A percentile compares a stretch with the other conserved stretches of the same genome.
Evolutionary conservation across 2,329 filamentous ascomycete species (phyloP).

Genomic region (Phaeosphaeria sp.): DNA sequence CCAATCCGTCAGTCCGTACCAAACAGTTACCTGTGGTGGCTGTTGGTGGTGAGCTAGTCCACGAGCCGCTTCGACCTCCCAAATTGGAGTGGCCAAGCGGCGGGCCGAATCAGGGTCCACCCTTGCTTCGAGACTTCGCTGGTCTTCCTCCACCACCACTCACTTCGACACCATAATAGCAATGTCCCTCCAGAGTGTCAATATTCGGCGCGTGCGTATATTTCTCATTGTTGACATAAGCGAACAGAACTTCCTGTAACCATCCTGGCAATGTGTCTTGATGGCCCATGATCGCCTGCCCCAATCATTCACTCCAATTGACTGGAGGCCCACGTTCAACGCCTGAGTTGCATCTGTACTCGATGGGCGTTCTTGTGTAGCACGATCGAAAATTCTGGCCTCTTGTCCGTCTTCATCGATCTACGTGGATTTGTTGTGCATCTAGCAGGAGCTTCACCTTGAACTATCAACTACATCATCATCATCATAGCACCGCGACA

Average conservation of each 20-base stretch:
- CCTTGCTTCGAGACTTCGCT: background rate
- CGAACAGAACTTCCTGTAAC: no score
- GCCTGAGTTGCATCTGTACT: background rate
- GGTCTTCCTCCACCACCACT: background rate
- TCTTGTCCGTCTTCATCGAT: background rate
- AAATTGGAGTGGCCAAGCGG: background rate
- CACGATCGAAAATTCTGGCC: background rate
- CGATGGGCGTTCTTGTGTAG: background rate
- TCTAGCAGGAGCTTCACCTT: conserved; percentile 1
- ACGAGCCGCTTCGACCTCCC: background rate
- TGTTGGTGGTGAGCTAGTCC: background rate
- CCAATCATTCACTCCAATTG: background rate
- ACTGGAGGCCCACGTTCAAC: background rate
- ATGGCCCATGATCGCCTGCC: background rate
- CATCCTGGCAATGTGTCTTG: background rate
- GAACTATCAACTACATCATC: background rate
- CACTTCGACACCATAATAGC: no score
- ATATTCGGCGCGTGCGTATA: no score
- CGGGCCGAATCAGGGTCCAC: conserved; percentile 1
- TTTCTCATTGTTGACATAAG: no score
- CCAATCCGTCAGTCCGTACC: background rate
- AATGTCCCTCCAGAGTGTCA: no score
- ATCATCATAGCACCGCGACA: background rate
- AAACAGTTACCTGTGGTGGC: background rate
- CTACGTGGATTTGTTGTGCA: background rate